Evolutionary conservation across 2,329 filamentous ascomycete genomes (phyloP).

Genomic region (Juglanconis juglandina): DNA sequence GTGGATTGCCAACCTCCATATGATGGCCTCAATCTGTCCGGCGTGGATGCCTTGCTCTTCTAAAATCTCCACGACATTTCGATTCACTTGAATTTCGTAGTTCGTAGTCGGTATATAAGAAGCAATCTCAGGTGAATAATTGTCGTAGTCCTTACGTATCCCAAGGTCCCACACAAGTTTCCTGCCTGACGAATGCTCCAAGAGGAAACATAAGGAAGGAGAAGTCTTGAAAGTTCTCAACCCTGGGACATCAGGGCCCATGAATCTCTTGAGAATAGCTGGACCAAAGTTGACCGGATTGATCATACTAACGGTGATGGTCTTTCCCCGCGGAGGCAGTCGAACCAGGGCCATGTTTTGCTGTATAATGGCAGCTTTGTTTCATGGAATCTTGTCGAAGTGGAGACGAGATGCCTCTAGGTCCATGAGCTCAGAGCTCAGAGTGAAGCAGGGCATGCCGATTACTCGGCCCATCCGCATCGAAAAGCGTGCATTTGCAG

Average conservation of each 20-base stretch:
- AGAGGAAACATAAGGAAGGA: constrained; percentile 7
- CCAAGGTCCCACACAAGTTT: constrained; percentile 30
- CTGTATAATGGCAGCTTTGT: too few relatives aligned
- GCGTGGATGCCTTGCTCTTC: background rate
- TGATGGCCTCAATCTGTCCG: background rate
- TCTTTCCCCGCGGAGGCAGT: constrained; percentile 20
- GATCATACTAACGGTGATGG: constrained; percentile 31
- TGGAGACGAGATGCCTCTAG: too few relatives aligned
- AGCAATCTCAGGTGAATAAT: constrained; percentile 25
- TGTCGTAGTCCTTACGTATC: constrained; percentile 28
- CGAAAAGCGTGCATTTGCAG: background rate
- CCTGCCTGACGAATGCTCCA: constrained; percentile 28
- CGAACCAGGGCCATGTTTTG: background rate
- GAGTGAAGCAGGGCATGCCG: too few relatives aligned
- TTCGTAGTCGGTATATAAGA: constrained; percentile 26
- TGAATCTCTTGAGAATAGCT: constrained; percentile 35
- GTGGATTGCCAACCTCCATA: constrained; percentile 3
- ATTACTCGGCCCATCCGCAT: background rate
- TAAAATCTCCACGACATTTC: constrained; percentile 26
- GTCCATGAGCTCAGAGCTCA: too few relatives aligned
- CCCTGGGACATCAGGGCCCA: constrained; percentile 34
- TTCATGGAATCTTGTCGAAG: too few relatives aligned
- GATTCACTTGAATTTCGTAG: constrained; percentile 25
- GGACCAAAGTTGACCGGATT: constrained; percentile 38
- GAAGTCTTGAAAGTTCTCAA: constrained; percentile 31